Conservation (phyloP, 2,329 filamentous ascomycete species). For the Trichoderma arundinaceum region DNA sequence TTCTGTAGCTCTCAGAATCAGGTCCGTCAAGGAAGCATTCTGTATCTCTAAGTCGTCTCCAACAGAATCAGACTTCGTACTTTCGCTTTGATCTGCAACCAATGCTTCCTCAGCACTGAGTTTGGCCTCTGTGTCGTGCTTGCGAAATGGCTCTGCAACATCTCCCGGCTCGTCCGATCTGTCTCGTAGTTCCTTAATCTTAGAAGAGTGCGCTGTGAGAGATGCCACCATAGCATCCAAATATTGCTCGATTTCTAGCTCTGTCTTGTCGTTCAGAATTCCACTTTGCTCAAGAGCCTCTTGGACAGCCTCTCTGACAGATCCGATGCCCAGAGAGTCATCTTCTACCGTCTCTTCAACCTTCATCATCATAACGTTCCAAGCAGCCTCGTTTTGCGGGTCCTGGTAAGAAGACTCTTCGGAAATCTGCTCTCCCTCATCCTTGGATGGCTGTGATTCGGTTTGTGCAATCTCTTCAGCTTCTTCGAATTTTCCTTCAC, state of each 20-base stretch:
- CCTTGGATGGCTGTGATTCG: slow-evolving; percentile 36
- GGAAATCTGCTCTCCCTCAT: slow-evolving; percentile 36
- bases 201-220: slow-evolving; percentile 47
- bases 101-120: neutral
- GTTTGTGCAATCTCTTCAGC: slow-evolving; percentile 34
- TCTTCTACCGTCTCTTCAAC: slow-evolving; percentile 64
- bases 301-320: slow-evolving; percentile 60
- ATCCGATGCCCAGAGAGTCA: slow-evolving; percentile 58
- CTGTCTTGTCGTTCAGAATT: slow-evolving; percentile 53
- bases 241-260: slow-evolving; percentile 54
- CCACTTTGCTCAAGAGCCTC: slow-evolving; percentile 62
- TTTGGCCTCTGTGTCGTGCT: neutral
- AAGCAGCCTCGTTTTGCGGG: slow-evolving; percentile 48
- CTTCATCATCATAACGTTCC: slow-evolving; percentile 60
- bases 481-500: slow-evolving; percentile 36
- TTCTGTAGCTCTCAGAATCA: slow-evolving; percentile 59
- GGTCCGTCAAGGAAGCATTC: slow-evolving; percentile 49
- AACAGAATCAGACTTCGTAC: neutral
- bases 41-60: slow-evolving; percentile 29
- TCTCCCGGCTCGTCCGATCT: slow-evolving; percentile 34
- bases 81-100: neutral
- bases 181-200: slow-evolving; percentile 37
- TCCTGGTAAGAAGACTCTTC: slow-evolving; percentile 35
- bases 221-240: slow-evolving; percentile 58
- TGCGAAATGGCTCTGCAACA: neutral